Evolutionary conservation across 768 basidiomycete genomes (phyloP), one percentile per base, ranked within the genome.

Genomic region (Agrocybe chaxingu): DNA sequence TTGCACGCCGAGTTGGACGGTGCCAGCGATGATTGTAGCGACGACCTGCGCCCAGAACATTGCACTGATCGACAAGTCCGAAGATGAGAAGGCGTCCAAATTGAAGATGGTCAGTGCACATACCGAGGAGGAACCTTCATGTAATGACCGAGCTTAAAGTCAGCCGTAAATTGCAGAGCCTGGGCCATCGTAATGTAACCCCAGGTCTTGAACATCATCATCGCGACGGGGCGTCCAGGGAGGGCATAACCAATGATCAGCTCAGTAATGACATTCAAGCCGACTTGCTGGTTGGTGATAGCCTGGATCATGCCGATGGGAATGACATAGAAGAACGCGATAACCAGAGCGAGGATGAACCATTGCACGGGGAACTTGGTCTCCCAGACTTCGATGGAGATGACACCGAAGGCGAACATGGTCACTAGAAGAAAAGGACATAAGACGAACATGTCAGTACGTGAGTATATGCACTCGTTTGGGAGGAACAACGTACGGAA

Each of bases 191-290:
- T 83, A 50, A 85, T 83, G 58, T 87, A 89, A 31, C 89, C 87
- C 75, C 76, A 89, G 0, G 85, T 87, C 78, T 89, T 91, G 77
- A 90, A 90, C 72, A 91, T 71, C 89, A 92, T 89, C 76, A 82
- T 88, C 0, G 90, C 89, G 49, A 91, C 64, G 4, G 89, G 87
- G 11, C 78, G 79, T 2, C 91, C 89, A 9, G 89, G 91, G 37
- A 89, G 75, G 19, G 78, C 80, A 58, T 89, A 91, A 47, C 90
- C 90, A 24, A 90, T 81, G 54, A 92, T 82, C 36, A 91, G 70
- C 66, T 92, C 90, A 3, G 89, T 84, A 61, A 92, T 81, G 32
- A 92, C 89, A 60, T 78, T 81, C 48, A 85, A 72, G 38, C 82
- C 85, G 46, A 89, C 75, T 72, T 88, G 82, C 60, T 89, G 87